Conservation (phyloP, 345 rosid genomes). For the Euclidium syriacum region DNA sequence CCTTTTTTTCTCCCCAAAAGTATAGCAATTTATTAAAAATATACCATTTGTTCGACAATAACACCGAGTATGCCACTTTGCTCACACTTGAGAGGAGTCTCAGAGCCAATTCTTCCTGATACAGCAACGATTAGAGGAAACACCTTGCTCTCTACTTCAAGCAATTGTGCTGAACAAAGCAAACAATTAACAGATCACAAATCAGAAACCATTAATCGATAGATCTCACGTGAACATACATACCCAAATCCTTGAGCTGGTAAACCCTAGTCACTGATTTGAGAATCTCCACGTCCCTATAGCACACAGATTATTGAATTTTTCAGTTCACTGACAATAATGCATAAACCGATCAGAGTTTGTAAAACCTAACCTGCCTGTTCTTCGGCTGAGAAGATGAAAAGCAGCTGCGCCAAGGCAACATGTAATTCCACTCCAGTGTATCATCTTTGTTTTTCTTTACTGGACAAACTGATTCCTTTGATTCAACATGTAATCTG, state of each 20-base stretch:
- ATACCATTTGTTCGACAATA: too few species aligned
- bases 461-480: too few species aligned
- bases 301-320: too few species aligned
- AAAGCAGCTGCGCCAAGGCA: conserved; percentile 73
- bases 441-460: conserved; percentile 58
- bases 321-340: too few species aligned
- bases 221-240: neutral
- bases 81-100: conserved; percentile 65
- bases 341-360: too few species aligned
- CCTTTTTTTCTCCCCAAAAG: too few species aligned
- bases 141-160: conserved; percentile 57
- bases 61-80: too few species aligned
- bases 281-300: conserved; percentile 67
- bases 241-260: conserved; percentile 60
- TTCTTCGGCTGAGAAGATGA: conserved; percentile 70
- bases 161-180: conserved; percentile 51
- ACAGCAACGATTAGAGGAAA: conserved; percentile 66
- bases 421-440: conserved; percentile 65
- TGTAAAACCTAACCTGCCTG: conserved; percentile 60
- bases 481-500: too few species aligned
- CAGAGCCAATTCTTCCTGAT: conserved; percentile 80
- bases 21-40: too few species aligned
- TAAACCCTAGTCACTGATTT: conserved; percentile 52
- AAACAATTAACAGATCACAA: neutral
- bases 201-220: neutral